These are phyloP conservation scores for Fraxinus paxiana DNA, from an alignment of 305 asterid species.

Conservation along the genomic window DNA sequence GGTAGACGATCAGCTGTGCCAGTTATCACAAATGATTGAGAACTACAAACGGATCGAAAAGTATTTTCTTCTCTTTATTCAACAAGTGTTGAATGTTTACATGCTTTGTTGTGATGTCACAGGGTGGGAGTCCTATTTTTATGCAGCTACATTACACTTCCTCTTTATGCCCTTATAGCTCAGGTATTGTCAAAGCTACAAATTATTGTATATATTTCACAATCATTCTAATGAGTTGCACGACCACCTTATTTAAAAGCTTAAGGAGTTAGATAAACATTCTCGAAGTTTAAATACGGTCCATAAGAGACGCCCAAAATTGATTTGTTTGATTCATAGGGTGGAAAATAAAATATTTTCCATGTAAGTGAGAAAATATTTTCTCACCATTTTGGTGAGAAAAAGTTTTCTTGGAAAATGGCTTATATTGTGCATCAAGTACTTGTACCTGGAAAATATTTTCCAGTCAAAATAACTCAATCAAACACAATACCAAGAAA, in stretches of 20 bases:
- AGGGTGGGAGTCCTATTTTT: slow-evolving; percentile 65
- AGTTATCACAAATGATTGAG: background rate
- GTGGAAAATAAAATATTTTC: too few relatives aligned
- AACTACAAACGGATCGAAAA: background rate
- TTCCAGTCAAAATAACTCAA: too few relatives aligned
- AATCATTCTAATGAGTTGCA: background rate
- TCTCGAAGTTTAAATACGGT: background rate
- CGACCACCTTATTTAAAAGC: background rate
- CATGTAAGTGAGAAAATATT: too few relatives aligned
- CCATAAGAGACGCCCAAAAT: background rate
- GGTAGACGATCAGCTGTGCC: background rate
- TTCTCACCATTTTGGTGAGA: too few relatives aligned
- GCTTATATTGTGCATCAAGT: too few relatives aligned
- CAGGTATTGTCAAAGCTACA: slow-evolving; percentile 47
- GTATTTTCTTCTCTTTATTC: background rate
- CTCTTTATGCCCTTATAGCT: slow-evolving; percentile 73
- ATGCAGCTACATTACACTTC: slow-evolving; percentile 93
- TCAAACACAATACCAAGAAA: too few relatives aligned
- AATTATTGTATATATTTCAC: background rate
- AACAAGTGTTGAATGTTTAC: background rate
- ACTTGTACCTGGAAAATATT: too few relatives aligned
- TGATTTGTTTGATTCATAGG: too few relatives aligned
- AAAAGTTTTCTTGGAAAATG: too few relatives aligned
- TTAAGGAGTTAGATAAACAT: background rate
- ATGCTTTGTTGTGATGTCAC: slow-evolving; percentile 24